A percentile compares a stretch with the other conserved stretches of the same genome.
phyloP scores from a whole-genome alignment of 202 grass and related monocot genomes.

The Brachypodium distachyon region DNA sequence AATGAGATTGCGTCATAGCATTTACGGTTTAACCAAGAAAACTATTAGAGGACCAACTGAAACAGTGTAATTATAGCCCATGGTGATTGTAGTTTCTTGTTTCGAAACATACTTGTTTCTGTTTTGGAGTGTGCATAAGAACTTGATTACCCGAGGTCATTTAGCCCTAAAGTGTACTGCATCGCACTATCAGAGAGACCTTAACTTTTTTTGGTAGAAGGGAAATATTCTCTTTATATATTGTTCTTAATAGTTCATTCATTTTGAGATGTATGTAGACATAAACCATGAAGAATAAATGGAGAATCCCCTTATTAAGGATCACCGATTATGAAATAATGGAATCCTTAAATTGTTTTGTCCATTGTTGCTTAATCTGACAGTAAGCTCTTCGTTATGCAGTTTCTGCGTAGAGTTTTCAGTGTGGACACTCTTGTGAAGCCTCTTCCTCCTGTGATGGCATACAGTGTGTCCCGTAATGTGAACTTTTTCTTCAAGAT shows the following conservation, averaged over 20 bases:
- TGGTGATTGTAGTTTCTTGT: background rate
- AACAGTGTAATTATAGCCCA: background rate
- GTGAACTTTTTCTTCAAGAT: slow-evolving; percentile 84
- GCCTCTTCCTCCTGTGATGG: slow-evolving; percentile 87
- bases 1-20: background rate
- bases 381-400: slow-evolving; percentile 21
- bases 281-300: background rate
- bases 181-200: background rate
- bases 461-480: slow-evolving; percentile 73
- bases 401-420: slow-evolving; percentile 85
- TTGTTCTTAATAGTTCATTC: background rate
- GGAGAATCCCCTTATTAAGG: background rate
- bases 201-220: background rate
- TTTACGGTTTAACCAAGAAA: background rate
- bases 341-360: background rate
- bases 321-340: background rate
- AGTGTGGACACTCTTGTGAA: slow-evolving; percentile 92
- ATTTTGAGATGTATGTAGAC: background rate
- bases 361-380: slow-evolving; percentile 5
- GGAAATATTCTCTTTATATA: background rate
- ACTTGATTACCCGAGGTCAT: background rate
- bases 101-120: background rate
- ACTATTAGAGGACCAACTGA: background rate
- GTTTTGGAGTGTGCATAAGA: background rate
- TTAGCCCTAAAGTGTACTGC: background rate